phyloP scores from a whole-genome alignment of 352 stramenopile genomes.

The Phytopythium delawarense region DNA sequence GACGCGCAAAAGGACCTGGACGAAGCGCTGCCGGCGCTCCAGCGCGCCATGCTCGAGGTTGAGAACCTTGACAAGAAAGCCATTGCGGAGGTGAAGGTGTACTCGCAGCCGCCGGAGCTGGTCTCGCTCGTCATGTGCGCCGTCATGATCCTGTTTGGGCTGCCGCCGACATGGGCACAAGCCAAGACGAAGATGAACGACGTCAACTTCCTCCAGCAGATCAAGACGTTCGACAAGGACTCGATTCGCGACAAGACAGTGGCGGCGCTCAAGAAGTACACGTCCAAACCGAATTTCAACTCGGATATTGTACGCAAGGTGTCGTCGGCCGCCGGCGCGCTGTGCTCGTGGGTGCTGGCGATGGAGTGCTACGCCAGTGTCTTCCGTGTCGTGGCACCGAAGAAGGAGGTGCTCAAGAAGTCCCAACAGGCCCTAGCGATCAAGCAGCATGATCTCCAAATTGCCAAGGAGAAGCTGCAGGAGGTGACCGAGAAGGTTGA shows the following conservation, averaged over 20 bases:
- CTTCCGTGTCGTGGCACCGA: conserved; percentile 86
- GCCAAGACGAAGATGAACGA: conserved; percentile 95
- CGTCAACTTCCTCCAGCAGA: conserved; percentile 90
- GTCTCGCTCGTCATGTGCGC: conserved; percentile 93
- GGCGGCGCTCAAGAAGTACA: conserved; percentile 94
- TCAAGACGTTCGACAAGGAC: conserved; percentile 97
- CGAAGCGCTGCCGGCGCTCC: conserved; percentile 90
- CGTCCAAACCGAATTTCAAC: conserved; percentile 78
- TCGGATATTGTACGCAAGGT: conserved; percentile 89
- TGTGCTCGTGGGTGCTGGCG: conserved; percentile 91
- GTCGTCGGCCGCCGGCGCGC: conserved; percentile 79
- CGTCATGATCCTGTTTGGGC: conserved; percentile 96
- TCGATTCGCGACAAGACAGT: conserved; percentile 92
- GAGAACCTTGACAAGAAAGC: conserved; percentile 95
- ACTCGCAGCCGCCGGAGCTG: conserved; percentile 88
- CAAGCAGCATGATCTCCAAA: conserved; percentile 87
- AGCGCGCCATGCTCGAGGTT: conserved; percentile 92
- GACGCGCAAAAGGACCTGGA: conserved; percentile 95
- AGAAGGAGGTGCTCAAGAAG: conserved; percentile 86
- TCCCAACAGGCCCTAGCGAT: conserved; percentile 81
- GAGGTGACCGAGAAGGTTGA: conserved; percentile 92
- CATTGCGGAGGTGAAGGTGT: conserved; percentile 95
- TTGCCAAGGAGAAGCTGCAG: conserved; percentile 87
- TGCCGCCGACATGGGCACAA: conserved; percentile 90
- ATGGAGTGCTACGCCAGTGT: conserved; percentile 91